phyloP scores from a whole-genome alignment of 2,329 filamentous ascomycete species.

The Claviceps spartinae region DNA sequence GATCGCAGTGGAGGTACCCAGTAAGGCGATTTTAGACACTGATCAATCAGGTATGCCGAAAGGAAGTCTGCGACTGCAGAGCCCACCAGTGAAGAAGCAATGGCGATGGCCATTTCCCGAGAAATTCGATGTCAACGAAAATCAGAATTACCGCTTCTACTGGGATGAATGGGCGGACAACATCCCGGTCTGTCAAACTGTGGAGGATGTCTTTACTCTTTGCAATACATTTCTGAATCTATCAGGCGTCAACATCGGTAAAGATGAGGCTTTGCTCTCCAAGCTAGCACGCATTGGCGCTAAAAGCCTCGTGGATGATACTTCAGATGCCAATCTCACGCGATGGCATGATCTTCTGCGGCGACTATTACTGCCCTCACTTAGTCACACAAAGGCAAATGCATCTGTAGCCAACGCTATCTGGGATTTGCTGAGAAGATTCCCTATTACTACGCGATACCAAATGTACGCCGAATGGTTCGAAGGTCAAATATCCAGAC shows the following conservation, averaged over 20 bases:
- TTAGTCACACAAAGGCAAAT: conserved; percentile 78
- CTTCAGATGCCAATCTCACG: conserved; percentile 52
- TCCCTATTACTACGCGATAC: conserved; percentile 64
- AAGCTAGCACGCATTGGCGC: conserved; percentile 80
- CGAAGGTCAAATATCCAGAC: conserved; percentile 59
- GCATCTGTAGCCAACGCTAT: conserved; percentile 74
- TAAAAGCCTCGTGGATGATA: conserved; percentile 57
- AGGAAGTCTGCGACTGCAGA: conserved; percentile 49
- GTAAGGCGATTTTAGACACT: conserved; percentile 31
- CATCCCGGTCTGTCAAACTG: conserved; percentile 75
- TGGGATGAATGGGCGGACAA: conserved; percentile 97
- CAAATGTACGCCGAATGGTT: conserved; percentile 92
- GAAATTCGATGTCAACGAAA: conserved; percentile 59
- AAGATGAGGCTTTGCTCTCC: conserved; percentile 61
- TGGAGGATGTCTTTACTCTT: conserved; percentile 82
- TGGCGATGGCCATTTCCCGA: conserved; percentile 79
- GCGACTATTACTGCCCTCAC: conserved; percentile 70
- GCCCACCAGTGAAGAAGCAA: conserved; percentile 48
- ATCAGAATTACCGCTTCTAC: conserved; percentile 79
- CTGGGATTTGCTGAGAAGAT: conserved; percentile 69
- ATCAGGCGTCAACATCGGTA: conserved; percentile 79
- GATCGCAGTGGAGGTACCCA: conserved; percentile 21
- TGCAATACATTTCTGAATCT: conserved; percentile 75
- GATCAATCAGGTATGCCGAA: conserved; percentile 59
- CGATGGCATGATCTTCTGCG: conserved; percentile 81